Evolutionary conservation across 345 rosid species (phyloP).

Genomic region (Hibiscus tridactylites): DNA sequence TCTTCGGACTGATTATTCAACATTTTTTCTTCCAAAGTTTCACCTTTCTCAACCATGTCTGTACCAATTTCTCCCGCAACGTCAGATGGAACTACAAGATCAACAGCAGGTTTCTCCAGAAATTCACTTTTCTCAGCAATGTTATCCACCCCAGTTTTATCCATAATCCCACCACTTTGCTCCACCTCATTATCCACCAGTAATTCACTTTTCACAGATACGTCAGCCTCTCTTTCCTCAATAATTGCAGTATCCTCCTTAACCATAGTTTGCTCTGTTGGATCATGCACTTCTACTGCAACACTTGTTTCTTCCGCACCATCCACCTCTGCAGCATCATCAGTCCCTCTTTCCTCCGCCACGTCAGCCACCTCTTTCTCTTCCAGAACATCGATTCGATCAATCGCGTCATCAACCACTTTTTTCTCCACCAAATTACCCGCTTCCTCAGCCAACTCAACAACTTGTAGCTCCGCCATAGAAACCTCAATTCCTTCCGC

Average conservation of each 20-base stretch:
- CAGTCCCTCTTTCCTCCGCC: not conserved
- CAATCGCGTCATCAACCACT: not conserved
- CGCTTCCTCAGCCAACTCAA: not conserved
- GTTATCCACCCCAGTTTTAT: not conserved
- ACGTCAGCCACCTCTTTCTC: not conserved
- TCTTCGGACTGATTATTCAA: conserved; percentile 11
- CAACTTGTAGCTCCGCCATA: not conserved
- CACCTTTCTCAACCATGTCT: conserved; percentile 18
- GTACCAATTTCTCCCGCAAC: conserved; percentile 12
- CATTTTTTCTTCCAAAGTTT: not conserved
- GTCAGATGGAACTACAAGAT: conserved; percentile 17
- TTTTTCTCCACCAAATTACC: not conserved
- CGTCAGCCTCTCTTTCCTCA: not conserved
- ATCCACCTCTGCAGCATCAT: not conserved
- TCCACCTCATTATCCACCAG: conserved; percentile 21
- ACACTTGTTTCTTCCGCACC: conserved; percentile 6
- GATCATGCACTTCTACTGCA: not conserved
- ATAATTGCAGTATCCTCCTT: conserved; percentile 12
- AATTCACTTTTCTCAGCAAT: conserved; percentile 3
- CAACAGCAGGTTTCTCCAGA: conserved; percentile 4
- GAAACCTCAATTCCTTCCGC: not conserved
- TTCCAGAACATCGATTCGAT: too few relatives aligned
- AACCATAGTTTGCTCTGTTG: conserved; percentile 16
- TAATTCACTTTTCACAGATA: conserved; percentile 16
- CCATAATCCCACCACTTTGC: conserved; percentile 16